A percentile compares a stretch with the other conserved stretches of the same genome.
Evolutionary conservation across 1,284 basidiomycete species (phyloP).

Genomic region (Cryptococcus maquisensis): DNA sequence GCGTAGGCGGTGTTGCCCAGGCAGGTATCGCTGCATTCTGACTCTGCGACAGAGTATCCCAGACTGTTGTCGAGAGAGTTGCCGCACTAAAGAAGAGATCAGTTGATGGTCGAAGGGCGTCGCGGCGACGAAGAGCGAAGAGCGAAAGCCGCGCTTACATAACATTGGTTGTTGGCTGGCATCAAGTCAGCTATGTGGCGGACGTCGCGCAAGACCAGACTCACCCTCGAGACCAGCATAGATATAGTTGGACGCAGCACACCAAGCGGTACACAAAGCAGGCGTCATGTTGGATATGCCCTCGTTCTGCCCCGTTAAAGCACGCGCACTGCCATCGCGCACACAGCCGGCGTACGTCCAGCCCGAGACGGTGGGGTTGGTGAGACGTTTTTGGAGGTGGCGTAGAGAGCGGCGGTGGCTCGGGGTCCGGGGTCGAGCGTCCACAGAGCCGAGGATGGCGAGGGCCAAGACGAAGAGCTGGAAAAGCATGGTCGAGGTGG

Average conservation of each 20-base stretch:
- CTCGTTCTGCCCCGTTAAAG: conserved; percentile 4
- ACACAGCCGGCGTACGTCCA: conserved; percentile 16
- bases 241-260: conserved; percentile 10
- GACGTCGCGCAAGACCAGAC: background rate
- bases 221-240: conserved; percentile 20
- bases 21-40: conserved; percentile 31
- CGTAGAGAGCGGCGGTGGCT: background rate
- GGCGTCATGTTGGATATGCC: conserved; percentile 7
- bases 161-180: conserved; percentile 16
- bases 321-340: conserved; percentile 9
- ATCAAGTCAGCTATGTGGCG: background rate
- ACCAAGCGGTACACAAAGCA: conserved; percentile 12
- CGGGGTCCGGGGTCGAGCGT: background rate
- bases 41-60: conserved; percentile 7
- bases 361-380: conserved; percentile 6
- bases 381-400: conserved; percentile 6
- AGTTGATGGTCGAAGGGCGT: background rate
- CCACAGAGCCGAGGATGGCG: background rate
- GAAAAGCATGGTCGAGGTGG: background rate
- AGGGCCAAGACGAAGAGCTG: background rate
- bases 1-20: conserved; percentile 20
- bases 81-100: conserved; percentile 10
- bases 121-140: background rate
- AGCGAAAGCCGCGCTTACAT: conserved; percentile 3
- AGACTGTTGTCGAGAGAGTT: conserved; percentile 10